phyloP scores from a whole-genome alignment of 2,329 filamentous ascomycete species.

The Cercospora janseana region DNA sequence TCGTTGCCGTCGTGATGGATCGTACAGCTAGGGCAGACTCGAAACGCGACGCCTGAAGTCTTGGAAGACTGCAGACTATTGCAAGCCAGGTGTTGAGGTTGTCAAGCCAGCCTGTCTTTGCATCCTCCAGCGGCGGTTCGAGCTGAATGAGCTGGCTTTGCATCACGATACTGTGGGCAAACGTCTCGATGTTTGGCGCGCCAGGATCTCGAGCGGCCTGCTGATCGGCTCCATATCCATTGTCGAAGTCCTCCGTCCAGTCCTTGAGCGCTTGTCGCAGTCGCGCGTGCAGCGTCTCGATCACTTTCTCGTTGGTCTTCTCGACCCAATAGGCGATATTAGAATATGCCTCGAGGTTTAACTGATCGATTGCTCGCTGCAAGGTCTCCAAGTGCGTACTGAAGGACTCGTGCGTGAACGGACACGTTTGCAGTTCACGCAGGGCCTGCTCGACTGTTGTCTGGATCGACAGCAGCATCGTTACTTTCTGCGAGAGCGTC shows the following conservation, averaged over 20 bases:
- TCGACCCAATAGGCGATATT: conserved; percentile 90
- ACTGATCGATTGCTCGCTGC: conserved; percentile 88
- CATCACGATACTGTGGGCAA: conserved; percentile 94
- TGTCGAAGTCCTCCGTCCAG: conserved; percentile 85
- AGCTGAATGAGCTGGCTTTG: conserved; percentile 96
- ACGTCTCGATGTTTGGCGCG: conserved; percentile 65
- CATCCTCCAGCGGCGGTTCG: conserved; percentile 87
- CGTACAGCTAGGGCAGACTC: conserved; percentile 73
- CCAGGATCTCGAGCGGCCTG: conserved; percentile 45
- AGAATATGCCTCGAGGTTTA: conserved; percentile 93
- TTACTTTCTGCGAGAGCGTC: conserved; percentile 82
- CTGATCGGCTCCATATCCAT: conserved; percentile 34
- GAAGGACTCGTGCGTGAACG: conserved; percentile 78
- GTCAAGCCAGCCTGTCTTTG: conserved; percentile 87
- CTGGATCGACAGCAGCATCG: conserved; percentile 74
- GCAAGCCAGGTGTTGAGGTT: conserved; percentile 94
- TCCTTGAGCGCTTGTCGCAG: conserved; percentile 78
- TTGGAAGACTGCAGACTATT: conserved; percentile 85
- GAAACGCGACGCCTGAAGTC: conserved; percentile 92
- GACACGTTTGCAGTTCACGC: conserved; percentile 76
- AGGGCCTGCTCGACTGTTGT: conserved; percentile 78
- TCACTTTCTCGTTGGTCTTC: conserved; percentile 81
- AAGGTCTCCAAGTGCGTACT: conserved; percentile 77
- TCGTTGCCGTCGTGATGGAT: conserved; percentile 60
- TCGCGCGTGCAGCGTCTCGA: conserved; percentile 73